These are phyloP conservation scores for Fragosphaeria purpurea DNA, from an alignment of 2,329 filamentous ascomycete species.

Conservation along the genomic window DNA sequence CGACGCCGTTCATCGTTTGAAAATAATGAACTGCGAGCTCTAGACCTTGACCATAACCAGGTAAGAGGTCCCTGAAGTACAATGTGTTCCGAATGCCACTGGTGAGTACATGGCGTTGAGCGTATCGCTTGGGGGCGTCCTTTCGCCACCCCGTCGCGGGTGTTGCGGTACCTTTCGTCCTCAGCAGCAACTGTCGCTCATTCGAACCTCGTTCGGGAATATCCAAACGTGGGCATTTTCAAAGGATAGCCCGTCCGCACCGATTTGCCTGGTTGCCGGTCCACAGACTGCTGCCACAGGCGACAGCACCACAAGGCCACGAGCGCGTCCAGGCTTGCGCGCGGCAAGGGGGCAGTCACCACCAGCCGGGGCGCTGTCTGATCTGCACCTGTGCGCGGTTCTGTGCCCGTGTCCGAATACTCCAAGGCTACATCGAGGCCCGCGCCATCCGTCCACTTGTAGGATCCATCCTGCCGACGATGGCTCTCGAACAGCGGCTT, in stretches of 20 bases:
- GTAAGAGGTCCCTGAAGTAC: no score
- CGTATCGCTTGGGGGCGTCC: no score
- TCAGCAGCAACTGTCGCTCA: no score
- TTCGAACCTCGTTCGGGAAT: no score
- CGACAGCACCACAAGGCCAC: slow-evolving; percentile 4
- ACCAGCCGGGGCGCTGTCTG: not conserved
- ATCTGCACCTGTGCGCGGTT: not conserved
- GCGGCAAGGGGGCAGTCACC: slow-evolving; percentile 1
- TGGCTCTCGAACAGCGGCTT: not conserved
- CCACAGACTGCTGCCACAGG: not conserved
- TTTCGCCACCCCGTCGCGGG: no score
- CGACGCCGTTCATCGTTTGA: no score
- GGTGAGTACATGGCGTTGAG: no score
- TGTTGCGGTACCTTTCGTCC: no score
- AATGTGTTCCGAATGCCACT: no score
- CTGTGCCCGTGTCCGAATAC: not conserved
- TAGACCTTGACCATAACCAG: no score
- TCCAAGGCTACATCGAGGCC: not conserved
- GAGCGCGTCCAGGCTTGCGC: not conserved
- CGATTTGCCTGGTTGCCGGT: not conserved
- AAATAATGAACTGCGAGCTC: no score
- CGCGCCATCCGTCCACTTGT: not conserved
- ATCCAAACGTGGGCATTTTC: no score
- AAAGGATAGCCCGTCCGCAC: not conserved
- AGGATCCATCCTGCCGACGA: not conserved